These are phyloP conservation scores for Syncephalastrum racemosum DNA, from an alignment of 371 early-diverging fungal species.

Conservation along the genomic window DNA sequence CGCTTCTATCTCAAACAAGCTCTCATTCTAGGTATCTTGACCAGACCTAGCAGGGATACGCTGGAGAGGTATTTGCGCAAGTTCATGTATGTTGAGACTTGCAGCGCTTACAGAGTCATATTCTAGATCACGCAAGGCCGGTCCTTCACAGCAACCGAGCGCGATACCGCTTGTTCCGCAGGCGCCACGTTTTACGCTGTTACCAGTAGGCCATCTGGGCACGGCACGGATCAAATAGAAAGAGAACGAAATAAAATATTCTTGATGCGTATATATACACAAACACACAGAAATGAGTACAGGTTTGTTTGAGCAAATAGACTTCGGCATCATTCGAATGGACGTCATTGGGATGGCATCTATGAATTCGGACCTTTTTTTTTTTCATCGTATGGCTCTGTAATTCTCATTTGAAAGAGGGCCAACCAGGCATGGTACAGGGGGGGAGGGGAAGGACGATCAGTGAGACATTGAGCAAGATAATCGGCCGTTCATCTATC, in stretches of 20 bases:
- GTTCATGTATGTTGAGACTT: background rate
- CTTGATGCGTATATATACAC: background rate
- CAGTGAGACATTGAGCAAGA: no score
- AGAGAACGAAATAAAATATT: background rate
- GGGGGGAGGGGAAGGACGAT: no score
- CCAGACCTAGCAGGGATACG: conserved; percentile 39
- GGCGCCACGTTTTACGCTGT: conserved; percentile 50
- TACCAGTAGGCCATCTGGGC: conserved; percentile 54
- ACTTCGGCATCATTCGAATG: no score
- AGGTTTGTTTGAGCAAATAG: no score
- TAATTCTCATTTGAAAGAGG: no score
- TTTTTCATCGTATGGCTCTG: no score
- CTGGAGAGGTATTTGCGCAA: conserved; percentile 37
- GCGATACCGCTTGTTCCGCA: conserved; percentile 51
- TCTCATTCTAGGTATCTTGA: conserved; percentile 47
- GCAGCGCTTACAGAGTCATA: background rate
- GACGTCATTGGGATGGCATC: no score
- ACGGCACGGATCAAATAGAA: conserved; percentile 9
- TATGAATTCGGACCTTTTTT: no score
- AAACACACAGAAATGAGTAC: no score
- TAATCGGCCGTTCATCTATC: no score
- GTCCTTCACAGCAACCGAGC: conserved; percentile 40
- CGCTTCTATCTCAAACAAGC: conserved; percentile 48
- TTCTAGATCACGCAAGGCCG: conserved; percentile 8
- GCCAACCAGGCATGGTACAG: no score